Percentiles rank a stretch among this genome's conserved stretches.
These are phyloP conservation scores for Metschnikowia noctiluminum DNA, from an alignment of 805 yeast genomes.

Conservation along the genomic window DNA sequence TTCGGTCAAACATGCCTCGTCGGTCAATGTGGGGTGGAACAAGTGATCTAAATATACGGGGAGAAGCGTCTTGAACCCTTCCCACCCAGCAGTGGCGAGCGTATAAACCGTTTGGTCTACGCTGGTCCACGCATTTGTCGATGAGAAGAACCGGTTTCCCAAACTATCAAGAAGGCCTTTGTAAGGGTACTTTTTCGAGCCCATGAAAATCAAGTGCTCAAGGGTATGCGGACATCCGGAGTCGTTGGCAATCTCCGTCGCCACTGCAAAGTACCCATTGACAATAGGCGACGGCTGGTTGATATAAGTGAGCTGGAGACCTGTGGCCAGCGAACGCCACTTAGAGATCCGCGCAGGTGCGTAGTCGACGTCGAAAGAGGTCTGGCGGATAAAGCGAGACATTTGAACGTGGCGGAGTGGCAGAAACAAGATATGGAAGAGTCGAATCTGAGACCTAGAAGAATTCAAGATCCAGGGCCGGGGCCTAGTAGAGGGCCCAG, in stretches of 20 bases:
- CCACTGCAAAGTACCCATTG: slow-evolving; percentile 93
- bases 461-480: not conserved
- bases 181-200: slow-evolving; percentile 82
- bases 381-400: slow-evolving; percentile 28
- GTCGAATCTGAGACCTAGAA: not conserved
- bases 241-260: slow-evolving; percentile 84
- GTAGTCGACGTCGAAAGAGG: slow-evolving; percentile 62
- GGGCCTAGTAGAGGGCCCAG: not conserved
- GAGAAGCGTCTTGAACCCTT: slow-evolving; percentile 77
- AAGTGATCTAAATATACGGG: slow-evolving; percentile 92
- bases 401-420: slow-evolving; percentile 2
- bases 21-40: slow-evolving; percentile 78
- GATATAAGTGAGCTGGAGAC: slow-evolving; percentile 74
- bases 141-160: slow-evolving; percentile 78
- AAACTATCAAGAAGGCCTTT: slow-evolving; percentile 86
- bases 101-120: slow-evolving; percentile 96
- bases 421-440: not conserved
- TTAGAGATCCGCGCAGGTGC: slow-evolving; percentile 69
- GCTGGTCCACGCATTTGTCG: slow-evolving; percentile 96
- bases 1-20: slow-evolving; percentile 88
- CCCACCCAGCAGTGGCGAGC: slow-evolving; percentile 92
- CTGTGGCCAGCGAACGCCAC: slow-evolving; percentile 78
- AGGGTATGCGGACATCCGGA: slow-evolving; percentile 94
- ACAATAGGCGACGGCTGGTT: slow-evolving; percentile 83
- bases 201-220: slow-evolving; percentile 94